Percentiles rank a stretch among this genome's conserved stretches.
phyloP scores from a whole-genome alignment of 2,329 filamentous ascomycete genomes.

The Fusarium brachygibbosum region DNA sequence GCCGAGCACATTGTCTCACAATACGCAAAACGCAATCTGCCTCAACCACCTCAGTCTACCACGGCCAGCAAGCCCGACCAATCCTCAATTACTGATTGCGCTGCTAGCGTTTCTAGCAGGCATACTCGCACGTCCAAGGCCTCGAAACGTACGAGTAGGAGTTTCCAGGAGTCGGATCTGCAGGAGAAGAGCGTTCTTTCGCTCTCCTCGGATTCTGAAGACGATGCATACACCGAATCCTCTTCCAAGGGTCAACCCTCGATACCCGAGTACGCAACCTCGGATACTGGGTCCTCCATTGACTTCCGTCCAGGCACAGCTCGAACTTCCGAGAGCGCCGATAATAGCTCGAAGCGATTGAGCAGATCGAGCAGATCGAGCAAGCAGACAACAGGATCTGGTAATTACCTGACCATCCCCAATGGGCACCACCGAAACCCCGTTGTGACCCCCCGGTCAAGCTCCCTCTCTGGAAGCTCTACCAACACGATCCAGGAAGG shows the following conservation, averaged over 20 bases:
- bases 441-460: slow-evolving; percentile 41
- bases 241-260: slow-evolving; percentile 47
- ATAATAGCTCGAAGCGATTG: slow-evolving; percentile 42
- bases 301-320: slow-evolving; percentile 43
- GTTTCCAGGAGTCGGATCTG: slow-evolving; percentile 65
- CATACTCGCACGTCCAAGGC: slow-evolving; percentile 68
- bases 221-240: slow-evolving; percentile 52
- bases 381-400: slow-evolving; percentile 58
- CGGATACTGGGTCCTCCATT: slow-evolving; percentile 43
- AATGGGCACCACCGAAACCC: slow-evolving; percentile 34
- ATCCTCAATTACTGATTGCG: slow-evolving; percentile 57
- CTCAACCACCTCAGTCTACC: slow-evolving; percentile 42
- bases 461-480: slow-evolving; percentile 46
- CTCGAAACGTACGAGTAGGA: slow-evolving; percentile 62
- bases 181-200: slow-evolving; percentile 69
- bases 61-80: slow-evolving; percentile 45
- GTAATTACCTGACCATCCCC: slow-evolving; percentile 61
- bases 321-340: slow-evolving; percentile 46
- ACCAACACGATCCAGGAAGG: slow-evolving; percentile 45
- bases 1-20: slow-evolving; percentile 47
- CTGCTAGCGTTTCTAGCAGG: slow-evolving; percentile 67
- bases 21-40: slow-evolving; percentile 45
- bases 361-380: slow-evolving; percentile 55
- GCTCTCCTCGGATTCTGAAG: slow-evolving; percentile 70
- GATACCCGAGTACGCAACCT: slow-evolving; percentile 45